A percentile compares a stretch with the other conserved stretches of the same genome.
These are phyloP conservation scores for Epichloe festucae DNA, from an alignment of 2,329 filamentous ascomycete genomes.

Conservation along the genomic window DNA sequence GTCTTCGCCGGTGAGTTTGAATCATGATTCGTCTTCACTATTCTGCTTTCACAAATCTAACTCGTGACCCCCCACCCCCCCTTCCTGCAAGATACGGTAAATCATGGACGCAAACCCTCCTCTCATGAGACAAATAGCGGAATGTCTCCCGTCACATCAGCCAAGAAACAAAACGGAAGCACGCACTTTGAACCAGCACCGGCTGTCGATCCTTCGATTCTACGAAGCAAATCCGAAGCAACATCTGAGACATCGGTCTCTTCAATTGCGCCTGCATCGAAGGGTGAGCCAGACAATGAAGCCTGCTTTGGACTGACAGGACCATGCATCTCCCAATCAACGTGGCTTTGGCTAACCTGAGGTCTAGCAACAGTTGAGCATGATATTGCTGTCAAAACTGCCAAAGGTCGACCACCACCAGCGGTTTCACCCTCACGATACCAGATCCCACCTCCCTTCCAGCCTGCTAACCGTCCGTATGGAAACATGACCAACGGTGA, in stretches of 20 bases:
- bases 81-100: not conserved
- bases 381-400: slow-evolving; percentile 4
- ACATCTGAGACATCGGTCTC: slow-evolving; percentile 4
- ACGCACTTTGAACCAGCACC: not conserved
- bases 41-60: not conserved
- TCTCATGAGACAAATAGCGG: not conserved
- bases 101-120: not conserved
- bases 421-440: slow-evolving; percentile 23
- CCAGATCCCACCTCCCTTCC: slow-evolving; percentile 31
- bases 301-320: too few relatives aligned
- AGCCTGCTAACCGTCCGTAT: slow-evolving; percentile 21
- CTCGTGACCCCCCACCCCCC: not conserved
- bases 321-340: too few relatives aligned
- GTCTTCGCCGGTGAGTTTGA: slow-evolving; percentile 1
- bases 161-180: not conserved
- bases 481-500: slow-evolving; percentile 21
- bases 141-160: not conserved
- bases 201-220: not conserved
- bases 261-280: slow-evolving; percentile 1
- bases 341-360: slow-evolving; percentile 3
- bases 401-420: slow-evolving; percentile 17
- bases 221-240: slow-evolving; percentile 1
- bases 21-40: not conserved
- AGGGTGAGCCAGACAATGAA: slow-evolving; percentile 1
- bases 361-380: slow-evolving; percentile 8